These are phyloP conservation scores for Amaranthus cruentus DNA, from an alignment of 148 eudicot genomes.

Conservation along the genomic window DNA sequence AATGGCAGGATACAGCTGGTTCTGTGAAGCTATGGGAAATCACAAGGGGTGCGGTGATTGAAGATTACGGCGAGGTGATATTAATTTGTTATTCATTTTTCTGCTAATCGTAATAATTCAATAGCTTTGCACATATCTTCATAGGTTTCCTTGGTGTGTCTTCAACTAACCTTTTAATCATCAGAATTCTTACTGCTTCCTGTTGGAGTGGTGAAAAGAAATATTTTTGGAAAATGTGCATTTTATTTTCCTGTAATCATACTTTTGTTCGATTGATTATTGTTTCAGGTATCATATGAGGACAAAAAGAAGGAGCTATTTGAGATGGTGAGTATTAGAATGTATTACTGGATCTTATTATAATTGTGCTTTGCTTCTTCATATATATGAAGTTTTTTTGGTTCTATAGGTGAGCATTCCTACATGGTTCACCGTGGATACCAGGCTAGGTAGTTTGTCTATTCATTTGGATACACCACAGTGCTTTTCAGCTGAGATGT, in stretches of 20 bases:
- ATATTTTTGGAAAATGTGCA: neutral
- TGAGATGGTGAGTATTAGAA: slow-evolving; percentile 68
- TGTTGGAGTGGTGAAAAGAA: neutral
- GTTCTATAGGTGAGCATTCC: slow-evolving; percentile 83
- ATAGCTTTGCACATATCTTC: neutral
- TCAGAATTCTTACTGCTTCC: neutral
- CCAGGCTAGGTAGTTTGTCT: slow-evolving; percentile 93
- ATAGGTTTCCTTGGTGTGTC: neutral
- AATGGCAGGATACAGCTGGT: slow-evolving; percentile 76
- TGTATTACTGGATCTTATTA: slow-evolving; percentile 6
- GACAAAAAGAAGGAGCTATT: slow-evolving; percentile 82
- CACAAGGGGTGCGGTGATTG: slow-evolving; percentile 67
- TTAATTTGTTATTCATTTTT: neutral
- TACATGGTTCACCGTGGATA: slow-evolving; percentile 87
- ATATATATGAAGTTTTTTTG: slow-evolving; percentile 13
- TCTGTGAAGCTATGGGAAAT: slow-evolving; percentile 97
- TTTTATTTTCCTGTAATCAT: neutral
- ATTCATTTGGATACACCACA: slow-evolving; percentile 93
- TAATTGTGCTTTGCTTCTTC: slow-evolving; percentile 2
- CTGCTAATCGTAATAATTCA: neutral
- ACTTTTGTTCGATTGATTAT: slow-evolving; percentile 9
- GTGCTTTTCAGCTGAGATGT: slow-evolving; percentile 99
- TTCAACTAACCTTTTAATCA: neutral
- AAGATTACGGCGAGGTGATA: slow-evolving; percentile 82
- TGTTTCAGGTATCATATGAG: slow-evolving; percentile 72